Percentiles rank a stretch among this genome's conserved stretches.
Evolutionary conservation across 352 stramenopile genomes (phyloP).

Genomic region (Blastocystis sp.): DNA sequence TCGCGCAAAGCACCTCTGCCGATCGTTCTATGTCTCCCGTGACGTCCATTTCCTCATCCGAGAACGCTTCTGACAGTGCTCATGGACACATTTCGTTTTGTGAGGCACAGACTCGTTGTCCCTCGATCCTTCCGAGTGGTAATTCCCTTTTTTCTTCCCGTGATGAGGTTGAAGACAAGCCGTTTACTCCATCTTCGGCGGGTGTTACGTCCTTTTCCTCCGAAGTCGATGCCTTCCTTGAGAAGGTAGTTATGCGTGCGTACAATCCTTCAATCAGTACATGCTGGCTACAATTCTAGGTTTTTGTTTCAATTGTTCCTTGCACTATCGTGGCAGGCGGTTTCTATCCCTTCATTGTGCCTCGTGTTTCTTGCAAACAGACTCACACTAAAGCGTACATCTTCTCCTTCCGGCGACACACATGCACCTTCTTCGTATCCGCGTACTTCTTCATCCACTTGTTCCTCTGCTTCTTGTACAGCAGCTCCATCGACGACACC

Average conservation of each 20-base stretch:
- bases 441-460: conserved; percentile 25
- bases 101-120: no score
- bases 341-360: background rate
- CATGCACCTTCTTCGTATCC: conserved; percentile 24
- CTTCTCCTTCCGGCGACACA: background rate
- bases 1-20: background rate
- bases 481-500: conserved; percentile 11
- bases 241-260: conserved; percentile 41
- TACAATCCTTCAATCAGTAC: conserved; percentile 14
- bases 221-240: conserved; percentile 45
- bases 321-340: background rate
- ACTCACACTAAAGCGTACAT: conserved; percentile 16
- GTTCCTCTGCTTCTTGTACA: conserved; percentile 21
- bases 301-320: conserved; percentile 31
- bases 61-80: background rate
- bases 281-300: conserved; percentile 57
- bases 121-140: background rate
- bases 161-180: background rate
- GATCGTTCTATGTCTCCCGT: conserved; percentile 33
- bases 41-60: conserved; percentile 30
- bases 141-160: background rate
- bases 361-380: conserved; percentile 33
- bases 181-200: background rate
- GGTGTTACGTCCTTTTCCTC: background rate
- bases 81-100: no score